phyloP scores from a whole-genome alignment of 2,329 filamentous ascomycete species.

The Didymella lethalis region DNA sequence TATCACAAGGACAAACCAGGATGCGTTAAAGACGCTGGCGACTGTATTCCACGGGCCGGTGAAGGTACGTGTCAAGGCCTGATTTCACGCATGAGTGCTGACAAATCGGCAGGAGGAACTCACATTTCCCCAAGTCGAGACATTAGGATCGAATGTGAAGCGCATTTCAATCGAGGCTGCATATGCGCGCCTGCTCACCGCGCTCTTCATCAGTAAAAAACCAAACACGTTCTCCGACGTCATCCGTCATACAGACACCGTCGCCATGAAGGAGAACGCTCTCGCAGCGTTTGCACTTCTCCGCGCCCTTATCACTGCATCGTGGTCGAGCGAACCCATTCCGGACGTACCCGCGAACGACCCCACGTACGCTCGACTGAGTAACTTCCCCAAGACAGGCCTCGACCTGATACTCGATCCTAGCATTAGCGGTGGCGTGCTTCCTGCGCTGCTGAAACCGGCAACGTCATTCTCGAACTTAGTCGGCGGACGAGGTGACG shows the following conservation, averaged over 20 bases:
- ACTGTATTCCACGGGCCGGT: slow-evolving; percentile 64
- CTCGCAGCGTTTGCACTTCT: slow-evolving; percentile 63
- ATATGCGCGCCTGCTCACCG: slow-evolving; percentile 64
- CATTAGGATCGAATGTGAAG: slow-evolving; percentile 30
- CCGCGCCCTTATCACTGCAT: slow-evolving; percentile 61
- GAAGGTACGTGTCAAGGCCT: slow-evolving; percentile 23
- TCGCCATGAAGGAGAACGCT: slow-evolving; percentile 65
- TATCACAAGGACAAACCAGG: slow-evolving; percentile 60
- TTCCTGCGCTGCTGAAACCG: slow-evolving; percentile 66
- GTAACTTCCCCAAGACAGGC: slow-evolving; percentile 52
- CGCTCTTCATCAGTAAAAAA: slow-evolving; percentile 61
- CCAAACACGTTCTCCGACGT: slow-evolving; percentile 62
- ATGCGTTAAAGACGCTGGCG: slow-evolving; percentile 63
- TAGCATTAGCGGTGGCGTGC: slow-evolving; percentile 57
- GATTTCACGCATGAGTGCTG: background rate
- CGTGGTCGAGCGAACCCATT: slow-evolving; percentile 58
- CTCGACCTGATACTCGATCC: slow-evolving; percentile 62
- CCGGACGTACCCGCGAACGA: slow-evolving; percentile 58
- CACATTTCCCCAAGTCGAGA: slow-evolving; percentile 47
- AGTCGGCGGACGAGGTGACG: slow-evolving; percentile 65
- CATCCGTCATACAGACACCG: slow-evolving; percentile 61
- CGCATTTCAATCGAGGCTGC: slow-evolving; percentile 58
- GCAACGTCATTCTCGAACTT: slow-evolving; percentile 65
- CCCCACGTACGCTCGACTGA: slow-evolving; percentile 55
- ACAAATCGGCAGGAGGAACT: slow-evolving; percentile 38